phyloP scores from a whole-genome alignment of 176 grass and related monocot species.

The Eragrostis curvula region DNA sequence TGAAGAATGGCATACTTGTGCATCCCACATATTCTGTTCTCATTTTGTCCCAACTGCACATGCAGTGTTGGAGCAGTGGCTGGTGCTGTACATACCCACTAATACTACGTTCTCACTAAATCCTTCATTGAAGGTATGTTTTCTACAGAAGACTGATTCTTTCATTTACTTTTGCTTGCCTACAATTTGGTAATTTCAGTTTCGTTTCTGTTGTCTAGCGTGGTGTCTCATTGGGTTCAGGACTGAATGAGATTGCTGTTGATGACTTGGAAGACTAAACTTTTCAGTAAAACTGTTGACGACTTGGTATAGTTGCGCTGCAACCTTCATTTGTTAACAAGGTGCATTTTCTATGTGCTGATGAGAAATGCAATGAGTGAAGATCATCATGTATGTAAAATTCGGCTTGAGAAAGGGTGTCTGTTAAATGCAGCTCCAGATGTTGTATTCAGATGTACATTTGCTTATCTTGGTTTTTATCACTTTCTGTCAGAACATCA shows the following conservation, averaged over 20 bases:
- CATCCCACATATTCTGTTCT: constrained; percentile 17
- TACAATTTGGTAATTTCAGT: not conserved
- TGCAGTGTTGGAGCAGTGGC: constrained; percentile 92
- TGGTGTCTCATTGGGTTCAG: not conserved
- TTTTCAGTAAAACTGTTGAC: not conserved
- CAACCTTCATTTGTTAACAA: not conserved
- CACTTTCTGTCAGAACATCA: too few species aligned
- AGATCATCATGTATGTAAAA: not conserved
- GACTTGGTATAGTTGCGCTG: not conserved
- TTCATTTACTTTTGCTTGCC: not conserved
- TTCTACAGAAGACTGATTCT: not conserved
- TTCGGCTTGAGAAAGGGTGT: not conserved
- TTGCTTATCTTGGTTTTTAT: not conserved
- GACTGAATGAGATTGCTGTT: not conserved
- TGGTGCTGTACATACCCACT: constrained; percentile 95
- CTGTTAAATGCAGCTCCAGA: not conserved
- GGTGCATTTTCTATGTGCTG: not conserved
- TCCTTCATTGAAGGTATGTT: constrained; percentile 38
- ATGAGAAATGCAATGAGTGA: not conserved
- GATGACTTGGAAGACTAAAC: not conserved
- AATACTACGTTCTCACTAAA: constrained; percentile 63
- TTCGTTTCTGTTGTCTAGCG: not conserved
- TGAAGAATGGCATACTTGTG: not conserved
- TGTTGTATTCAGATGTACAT: not conserved
- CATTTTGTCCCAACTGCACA: constrained; percentile 14